Conservation (phyloP, 179 eudicot species). For the Corrigiola litoralis region DNA sequence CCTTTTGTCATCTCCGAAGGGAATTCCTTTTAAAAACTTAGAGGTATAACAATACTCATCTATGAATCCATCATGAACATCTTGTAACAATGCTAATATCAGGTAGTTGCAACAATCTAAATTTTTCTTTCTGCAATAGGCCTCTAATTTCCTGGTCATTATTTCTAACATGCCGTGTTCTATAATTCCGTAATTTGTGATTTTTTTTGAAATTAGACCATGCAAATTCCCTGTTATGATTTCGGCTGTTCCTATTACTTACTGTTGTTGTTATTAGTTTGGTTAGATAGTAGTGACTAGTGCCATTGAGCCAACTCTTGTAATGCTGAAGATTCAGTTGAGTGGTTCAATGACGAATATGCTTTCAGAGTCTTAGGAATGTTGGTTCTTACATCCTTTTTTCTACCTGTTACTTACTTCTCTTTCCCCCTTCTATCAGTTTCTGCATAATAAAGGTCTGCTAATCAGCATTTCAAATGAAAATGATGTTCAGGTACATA, state of each 20-base stretch:
- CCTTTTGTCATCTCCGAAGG: slow-evolving; percentile 74
- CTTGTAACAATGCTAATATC: background rate
- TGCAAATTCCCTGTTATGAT: too few relatives aligned
- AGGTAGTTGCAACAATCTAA: background rate
- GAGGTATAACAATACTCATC: slow-evolving; percentile 46
- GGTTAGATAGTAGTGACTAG: too few relatives aligned
- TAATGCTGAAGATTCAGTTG: too few relatives aligned
- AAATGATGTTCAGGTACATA: slow-evolving; percentile 79
- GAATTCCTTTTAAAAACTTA: slow-evolving; percentile 65
- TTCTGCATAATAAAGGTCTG: slow-evolving; percentile 90
- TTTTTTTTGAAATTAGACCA: too few relatives aligned
- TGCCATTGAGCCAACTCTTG: too few relatives aligned
- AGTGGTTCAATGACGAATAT: too few relatives aligned
- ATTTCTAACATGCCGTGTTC: background rate
- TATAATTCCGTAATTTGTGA: background rate
- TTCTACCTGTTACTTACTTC: background rate
- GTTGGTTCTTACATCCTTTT: too few relatives aligned
- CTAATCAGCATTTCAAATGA: slow-evolving; percentile 77
- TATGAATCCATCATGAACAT: background rate
- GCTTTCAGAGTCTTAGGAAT: too few relatives aligned
- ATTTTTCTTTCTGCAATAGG: background rate
- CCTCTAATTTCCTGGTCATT: background rate
- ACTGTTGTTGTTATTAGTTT: too few relatives aligned
- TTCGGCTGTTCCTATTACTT: too few relatives aligned
- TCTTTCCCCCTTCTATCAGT: slow-evolving; percentile 39